These are phyloP conservation scores for Oryza brachyantha DNA, from an alignment of 176 grass and related monocot species.

Conservation along the genomic window DNA sequence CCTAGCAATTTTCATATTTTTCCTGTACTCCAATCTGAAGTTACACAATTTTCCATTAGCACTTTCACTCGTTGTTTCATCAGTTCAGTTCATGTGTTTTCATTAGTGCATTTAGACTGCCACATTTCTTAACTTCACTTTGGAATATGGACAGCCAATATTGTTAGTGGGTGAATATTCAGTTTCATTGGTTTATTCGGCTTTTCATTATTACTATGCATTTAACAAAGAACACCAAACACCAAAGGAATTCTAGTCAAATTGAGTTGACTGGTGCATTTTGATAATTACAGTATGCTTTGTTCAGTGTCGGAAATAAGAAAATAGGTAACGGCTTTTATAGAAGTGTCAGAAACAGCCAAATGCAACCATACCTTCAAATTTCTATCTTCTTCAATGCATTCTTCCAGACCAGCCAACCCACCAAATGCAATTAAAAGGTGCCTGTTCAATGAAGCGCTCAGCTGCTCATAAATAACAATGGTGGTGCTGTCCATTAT, in stretches of 20 bases:
- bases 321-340: not conserved
- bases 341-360: constrained; percentile 8
- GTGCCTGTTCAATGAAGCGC: constrained; percentile 53
- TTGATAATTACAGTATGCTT: not conserved
- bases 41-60: not conserved
- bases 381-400: constrained; percentile 87
- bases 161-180: not conserved
- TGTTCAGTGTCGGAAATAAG: not conserved
- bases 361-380: constrained; percentile 61
- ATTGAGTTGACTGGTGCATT: not conserved
- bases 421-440: constrained; percentile 92
- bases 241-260: not conserved
- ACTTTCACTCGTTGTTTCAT: not conserved
- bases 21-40: not conserved
- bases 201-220: not conserved
- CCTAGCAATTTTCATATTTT: no score
- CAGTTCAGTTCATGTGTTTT: not conserved
- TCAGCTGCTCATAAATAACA: constrained; percentile 13
- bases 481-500: not conserved
- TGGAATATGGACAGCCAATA: not conserved
- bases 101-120: not conserved
- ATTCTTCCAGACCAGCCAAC: constrained; percentile 92
- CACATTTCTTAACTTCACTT: not conserved
- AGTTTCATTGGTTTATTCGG: not conserved
- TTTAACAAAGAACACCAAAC: not conserved